A percentile compares a stretch with the other conserved stretches of the same genome.
These are phyloP conservation scores for Dioscorea cayenensis DNA, from an alignment of 116 monocot genomes.

Conservation along the genomic window DNA sequence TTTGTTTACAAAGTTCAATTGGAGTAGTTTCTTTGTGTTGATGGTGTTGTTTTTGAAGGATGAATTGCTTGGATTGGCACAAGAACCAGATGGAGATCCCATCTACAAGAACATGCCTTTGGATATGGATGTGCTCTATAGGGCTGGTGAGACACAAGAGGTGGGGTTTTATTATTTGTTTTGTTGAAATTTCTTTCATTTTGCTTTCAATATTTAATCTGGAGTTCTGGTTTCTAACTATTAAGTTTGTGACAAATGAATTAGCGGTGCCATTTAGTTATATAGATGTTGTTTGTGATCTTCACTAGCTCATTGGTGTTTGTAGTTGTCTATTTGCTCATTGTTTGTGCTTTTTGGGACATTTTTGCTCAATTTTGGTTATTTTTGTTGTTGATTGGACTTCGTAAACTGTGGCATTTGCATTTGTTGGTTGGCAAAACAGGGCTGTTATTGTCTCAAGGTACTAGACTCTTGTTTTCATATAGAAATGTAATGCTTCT, in stretches of 20 bases:
- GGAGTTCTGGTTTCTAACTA: neutral
- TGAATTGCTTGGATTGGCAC: slow-evolving; percentile 83
- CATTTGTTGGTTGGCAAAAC: too few relatives aligned
- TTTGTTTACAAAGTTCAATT: neutral
- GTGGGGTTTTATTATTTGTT: slow-evolving; percentile 17
- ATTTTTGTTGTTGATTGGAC: too few relatives aligned
- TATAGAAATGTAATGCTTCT: too few relatives aligned
- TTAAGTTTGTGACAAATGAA: neutral
- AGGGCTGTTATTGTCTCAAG: too few relatives aligned
- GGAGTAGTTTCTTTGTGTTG: neutral
- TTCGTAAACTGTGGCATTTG: too few relatives aligned
- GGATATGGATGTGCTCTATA: slow-evolving; percentile 88
- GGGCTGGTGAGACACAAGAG: slow-evolving; percentile 74
- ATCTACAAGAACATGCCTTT: slow-evolving; percentile 48
- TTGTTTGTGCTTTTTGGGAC: too few relatives aligned
- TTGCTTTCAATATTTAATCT: too few relatives aligned
- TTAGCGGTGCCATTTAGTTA: neutral
- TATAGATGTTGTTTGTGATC: neutral
- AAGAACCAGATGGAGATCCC: slow-evolving; percentile 60
- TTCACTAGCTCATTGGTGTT: neutral
- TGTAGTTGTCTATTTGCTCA: neutral
- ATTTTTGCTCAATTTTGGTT: too few relatives aligned
- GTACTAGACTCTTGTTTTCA: too few relatives aligned
- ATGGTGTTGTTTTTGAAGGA: slow-evolving; percentile 39
- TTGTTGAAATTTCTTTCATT: too few relatives aligned